A percentile compares a stretch with the other conserved stretches of the same genome.
phyloP scores from a whole-genome alignment of 2,329 filamentous ascomycete genomes.

The Cladosporium sp. region DNA sequence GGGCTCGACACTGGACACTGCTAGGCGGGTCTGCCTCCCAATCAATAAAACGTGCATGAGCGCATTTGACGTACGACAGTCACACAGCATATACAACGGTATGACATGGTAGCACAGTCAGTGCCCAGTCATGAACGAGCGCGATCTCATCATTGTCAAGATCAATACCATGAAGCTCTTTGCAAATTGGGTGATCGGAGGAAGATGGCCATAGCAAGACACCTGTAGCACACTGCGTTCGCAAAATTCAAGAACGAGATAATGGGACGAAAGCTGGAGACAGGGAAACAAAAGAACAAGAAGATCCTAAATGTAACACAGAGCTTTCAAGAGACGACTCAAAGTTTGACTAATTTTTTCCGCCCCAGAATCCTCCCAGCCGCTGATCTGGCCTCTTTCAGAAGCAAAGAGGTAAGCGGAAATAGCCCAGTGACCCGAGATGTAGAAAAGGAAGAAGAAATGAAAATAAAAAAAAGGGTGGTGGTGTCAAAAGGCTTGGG shows the following conservation, averaged over 20 bases:
- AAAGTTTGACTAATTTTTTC: constrained; percentile 1
- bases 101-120: not conserved
- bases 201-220: not conserved
- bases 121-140: not conserved
- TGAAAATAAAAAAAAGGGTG: constrained; percentile 5
- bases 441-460: constrained; percentile 17
- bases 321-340: constrained; percentile 4
- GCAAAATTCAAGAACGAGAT: not conserved
- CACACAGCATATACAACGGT: not conserved
- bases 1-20: not conserved
- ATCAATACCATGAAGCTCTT: not conserved
- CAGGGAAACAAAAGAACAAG: not conserved
- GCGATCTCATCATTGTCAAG: not conserved
- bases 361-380: constrained; percentile 1
- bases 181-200: not conserved
- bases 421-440: constrained; percentile 10
- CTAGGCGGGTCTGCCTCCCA: not conserved
- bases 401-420: not conserved
- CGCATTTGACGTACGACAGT: not conserved
- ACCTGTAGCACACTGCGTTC: not conserved
- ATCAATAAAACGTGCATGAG: not conserved
- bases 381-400: not conserved
- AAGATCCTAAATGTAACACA: constrained; percentile 9
- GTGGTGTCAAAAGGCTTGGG: constrained; percentile 9
- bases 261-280: not conserved